Percentiles rank a stretch among this genome's conserved stretches.
phyloP scores from a whole-genome alignment of 495 filamentous ascomycete species.

The Aspergillus funiculosus region DNA sequence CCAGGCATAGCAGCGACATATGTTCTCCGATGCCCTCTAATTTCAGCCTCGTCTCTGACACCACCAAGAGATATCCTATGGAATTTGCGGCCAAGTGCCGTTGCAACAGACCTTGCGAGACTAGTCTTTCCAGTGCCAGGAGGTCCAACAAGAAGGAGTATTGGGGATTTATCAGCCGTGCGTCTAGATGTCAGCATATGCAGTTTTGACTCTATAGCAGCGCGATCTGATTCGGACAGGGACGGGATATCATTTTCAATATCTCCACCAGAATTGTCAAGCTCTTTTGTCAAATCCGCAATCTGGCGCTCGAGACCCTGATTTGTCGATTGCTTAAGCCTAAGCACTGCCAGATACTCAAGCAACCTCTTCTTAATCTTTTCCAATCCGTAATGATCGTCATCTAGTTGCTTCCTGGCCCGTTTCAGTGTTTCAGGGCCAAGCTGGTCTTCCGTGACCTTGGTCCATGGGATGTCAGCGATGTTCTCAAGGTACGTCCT shows the following conservation, averaged over 20 bases:
- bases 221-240: conserved; percentile 37
- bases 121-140: conserved; percentile 97
- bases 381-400: conserved; percentile 94
- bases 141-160: conserved; percentile 87
- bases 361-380: conserved; percentile 95
- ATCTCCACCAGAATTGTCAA: conserved; percentile 38
- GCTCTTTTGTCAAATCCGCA: conserved; percentile 56
- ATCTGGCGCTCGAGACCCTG: conserved; percentile 72
- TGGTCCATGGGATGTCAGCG: conserved; percentile 89
- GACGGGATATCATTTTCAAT: conserved; percentile 33
- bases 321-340: conserved; percentile 87
- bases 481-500: conserved; percentile 94
- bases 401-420: conserved; percentile 86
- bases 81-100: conserved; percentile 89
- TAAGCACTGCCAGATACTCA: conserved; percentile 92
- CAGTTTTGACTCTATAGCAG: conserved; percentile 53
- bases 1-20: conserved; percentile 99
- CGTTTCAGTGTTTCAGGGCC: conserved; percentile 70
- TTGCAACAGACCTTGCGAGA: conserved; percentile 87
- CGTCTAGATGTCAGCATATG: conserved; percentile 64
- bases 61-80: conserved; percentile 96
- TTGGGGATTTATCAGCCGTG: conserved; percentile 92
- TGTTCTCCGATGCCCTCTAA: conserved; percentile 89
- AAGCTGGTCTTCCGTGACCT: conserved; percentile 78
- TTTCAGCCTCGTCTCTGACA: conserved; percentile 94